phyloP scores from a whole-genome alignment of 2,329 filamentous ascomycete genomes.

The Arthroderma sp. region DNA sequence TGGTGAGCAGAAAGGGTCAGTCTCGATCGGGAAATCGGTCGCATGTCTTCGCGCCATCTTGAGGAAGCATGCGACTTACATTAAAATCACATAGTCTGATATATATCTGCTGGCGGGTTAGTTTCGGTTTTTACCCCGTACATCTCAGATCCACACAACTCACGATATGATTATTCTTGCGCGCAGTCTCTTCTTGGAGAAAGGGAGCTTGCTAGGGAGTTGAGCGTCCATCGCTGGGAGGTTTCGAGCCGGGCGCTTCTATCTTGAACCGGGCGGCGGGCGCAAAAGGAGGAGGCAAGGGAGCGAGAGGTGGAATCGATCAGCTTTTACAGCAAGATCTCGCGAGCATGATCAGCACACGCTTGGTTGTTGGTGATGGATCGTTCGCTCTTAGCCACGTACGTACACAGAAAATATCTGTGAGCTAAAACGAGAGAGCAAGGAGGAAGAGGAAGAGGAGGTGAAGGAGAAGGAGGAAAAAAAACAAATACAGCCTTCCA shows the following conservation, averaged over 20 bases:
- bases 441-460: neutral
- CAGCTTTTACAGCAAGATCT: neutral
- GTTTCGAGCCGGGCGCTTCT: neutral
- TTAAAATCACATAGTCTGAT: conserved; percentile 47
- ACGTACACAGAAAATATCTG: neutral
- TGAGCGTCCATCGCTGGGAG: conserved; percentile 11
- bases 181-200: conserved; percentile 42
- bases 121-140: neutral
- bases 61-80: conserved; percentile 32
- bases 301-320: neutral
- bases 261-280: neutral
- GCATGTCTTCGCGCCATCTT: conserved; percentile 6
- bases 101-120: conserved; percentile 36
- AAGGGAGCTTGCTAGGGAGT: conserved; percentile 37
- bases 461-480: neutral
- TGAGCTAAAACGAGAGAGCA: neutral
- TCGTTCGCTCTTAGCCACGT: neutral
- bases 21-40: conserved; percentile 8
- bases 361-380: neutral
- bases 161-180: conserved; percentile 43
- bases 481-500: neutral
- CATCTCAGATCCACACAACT: conserved; percentile 17
- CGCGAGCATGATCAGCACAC: neutral
- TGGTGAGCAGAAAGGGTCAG: conserved; percentile 19
- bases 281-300: neutral